phyloP scores from a whole-genome alignment of 352 stramenopile genomes.

The Globisporangium abappressorium region DNA sequence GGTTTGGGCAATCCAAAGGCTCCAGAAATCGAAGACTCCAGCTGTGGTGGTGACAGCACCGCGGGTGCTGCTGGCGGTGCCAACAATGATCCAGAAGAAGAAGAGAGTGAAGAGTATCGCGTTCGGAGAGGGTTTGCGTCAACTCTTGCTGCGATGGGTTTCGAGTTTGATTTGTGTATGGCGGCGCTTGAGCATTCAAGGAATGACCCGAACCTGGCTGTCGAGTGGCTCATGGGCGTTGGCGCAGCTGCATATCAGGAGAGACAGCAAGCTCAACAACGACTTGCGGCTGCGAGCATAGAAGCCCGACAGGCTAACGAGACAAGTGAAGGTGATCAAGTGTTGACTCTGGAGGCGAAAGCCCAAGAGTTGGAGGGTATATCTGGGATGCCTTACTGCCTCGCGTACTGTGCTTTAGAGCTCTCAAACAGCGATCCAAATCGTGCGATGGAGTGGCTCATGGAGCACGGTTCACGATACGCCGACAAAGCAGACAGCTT shows the following conservation, averaged over 20 bases:
- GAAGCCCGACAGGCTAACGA: conserved; percentile 23
- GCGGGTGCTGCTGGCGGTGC: conserved; percentile 18
- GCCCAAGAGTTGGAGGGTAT: conserved; percentile 72
- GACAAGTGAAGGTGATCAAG: conserved; percentile 8
- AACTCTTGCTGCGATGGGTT: conserved; percentile 83
- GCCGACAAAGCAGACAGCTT: conserved; percentile 48
- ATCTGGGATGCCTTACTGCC: conserved; percentile 64
- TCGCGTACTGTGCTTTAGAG: conserved; percentile 68
- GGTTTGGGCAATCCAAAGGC: conserved; percentile 56
- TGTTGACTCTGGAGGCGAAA: conserved; percentile 52
- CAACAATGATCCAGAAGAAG: conserved; percentile 57
- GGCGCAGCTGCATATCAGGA: conserved; percentile 74
- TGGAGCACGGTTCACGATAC: conserved; percentile 75
- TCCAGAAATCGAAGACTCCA: conserved; percentile 18
- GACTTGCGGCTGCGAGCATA: conserved; percentile 47
- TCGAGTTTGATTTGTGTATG: conserved; percentile 89
- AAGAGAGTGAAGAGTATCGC: conserved; percentile 74
- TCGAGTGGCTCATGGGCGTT: conserved; percentile 85
- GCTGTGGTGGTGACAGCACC: neutral
- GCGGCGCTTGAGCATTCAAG: conserved; percentile 71
- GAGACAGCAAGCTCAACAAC: conserved; percentile 53
- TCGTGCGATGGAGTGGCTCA: conserved; percentile 85
- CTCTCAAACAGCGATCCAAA: conserved; percentile 80
- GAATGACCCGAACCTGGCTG: conserved; percentile 80
- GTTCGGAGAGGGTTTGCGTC: conserved; percentile 75